Evolutionary conservation across 805 yeast genomes (phyloP), one percentile per base, ranked within the genome.

Genomic region (Candida jianshihensis): DNA sequence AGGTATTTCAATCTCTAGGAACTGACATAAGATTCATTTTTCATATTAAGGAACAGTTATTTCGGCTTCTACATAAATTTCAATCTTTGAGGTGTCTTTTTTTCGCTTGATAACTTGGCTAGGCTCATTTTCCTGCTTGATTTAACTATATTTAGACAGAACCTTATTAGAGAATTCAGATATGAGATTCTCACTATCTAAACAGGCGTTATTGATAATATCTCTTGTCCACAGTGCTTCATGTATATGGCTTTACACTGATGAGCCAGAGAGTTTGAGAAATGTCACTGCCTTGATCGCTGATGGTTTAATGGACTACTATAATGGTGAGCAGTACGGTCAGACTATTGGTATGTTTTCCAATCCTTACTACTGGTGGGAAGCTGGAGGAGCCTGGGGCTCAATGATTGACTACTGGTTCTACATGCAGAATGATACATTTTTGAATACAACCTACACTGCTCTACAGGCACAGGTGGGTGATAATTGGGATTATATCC

Each of bases 341-440:
- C 81, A 83, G 28, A 68, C 82, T 15, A 65, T 81, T 13, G 95
- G 95, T 22, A 68, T 75, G 80, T 81, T 84, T 56, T 64, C 72
- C 11, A 47, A 59, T 46, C 94, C 94, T 3, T 84, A 84, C 67
- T 84, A 83, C 63, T 84, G 94, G 94, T 84, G 94, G 94, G 84
- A 82, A 60, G 88, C 92, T 21, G 95, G 95, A 47, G 92, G 84
- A 38, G 87, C 82, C 1, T 70, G 61, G 61, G 68, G 68, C 6
- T 52, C 61, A 2, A 51, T 81, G 62, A 61, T 87, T 26, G 92
- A 84, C 54, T 80, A 75, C 51, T 68, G 82, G 65, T 76, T 60
- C 49, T 76, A 71, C 55, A 78, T 85, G 61, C 68, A 76, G 31
- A 78, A 85, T 56, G 75, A 73, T 49, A 75, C 87, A 1, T 81